Base-by-base conservation (phyloP, 306 rosid genomes). In the Inga oerstediana region DNA sequence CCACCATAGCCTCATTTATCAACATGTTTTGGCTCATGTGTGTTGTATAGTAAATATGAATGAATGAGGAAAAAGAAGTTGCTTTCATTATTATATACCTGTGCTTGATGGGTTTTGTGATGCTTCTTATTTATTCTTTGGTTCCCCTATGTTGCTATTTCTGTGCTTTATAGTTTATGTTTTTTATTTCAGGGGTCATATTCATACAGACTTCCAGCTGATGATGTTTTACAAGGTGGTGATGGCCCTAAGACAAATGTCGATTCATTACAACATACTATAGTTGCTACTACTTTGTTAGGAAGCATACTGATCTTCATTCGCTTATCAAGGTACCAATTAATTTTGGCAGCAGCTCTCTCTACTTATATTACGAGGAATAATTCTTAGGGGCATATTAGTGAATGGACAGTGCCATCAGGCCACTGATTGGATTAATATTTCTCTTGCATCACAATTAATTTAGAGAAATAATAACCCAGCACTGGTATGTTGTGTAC, bases 271-370 rank as follows among this genome's bases (percentile, higher is more conserved):
- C 91, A 85, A 82, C 88, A 89, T 81, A 87, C 95, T 52, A 87
- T 95, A 27, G 86, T 93, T 80, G 94, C 92, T 69, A 91, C 95
- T 83, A 93, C 98, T 61, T 80, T 93, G 83, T 87, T 92, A 77
- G 98, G 98, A 88, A 95, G 98, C 91, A 88, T 92, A 54, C 89
- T 95, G 84, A 95, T 87, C 88, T 91, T 93, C 75, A 84, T 89
- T 75, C 93, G 95, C 81, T 69, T 95, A 67, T 92, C 92, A 84
- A 92, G 95, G 98, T 95, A 91, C 45, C 49, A 3, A 51, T 58
- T 78, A 80, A 43, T 83, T 75, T 54, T 27, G 45, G 45, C 72
- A 30, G 79, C 61, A 74, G 78, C 70, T 44, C 76, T 10, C 30
- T 46, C 17, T 62, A 27, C 66, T 75, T 24, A 44, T 75, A 74